These are phyloP conservation scores for Pinus taeda DNA, from an alignment of 75 land plant genomes.

Conservation along the genomic window DNA sequence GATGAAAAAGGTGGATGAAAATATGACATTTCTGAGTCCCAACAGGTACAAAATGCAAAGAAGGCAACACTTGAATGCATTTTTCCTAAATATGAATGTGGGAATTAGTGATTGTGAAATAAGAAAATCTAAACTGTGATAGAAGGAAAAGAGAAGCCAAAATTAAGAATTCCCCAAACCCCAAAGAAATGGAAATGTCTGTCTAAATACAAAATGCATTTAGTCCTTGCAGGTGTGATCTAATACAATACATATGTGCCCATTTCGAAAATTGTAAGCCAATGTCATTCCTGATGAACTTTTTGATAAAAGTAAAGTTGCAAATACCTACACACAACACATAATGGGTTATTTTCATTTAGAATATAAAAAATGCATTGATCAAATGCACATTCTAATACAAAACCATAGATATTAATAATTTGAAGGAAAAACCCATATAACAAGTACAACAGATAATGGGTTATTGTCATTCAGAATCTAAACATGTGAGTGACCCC, in stretches of 20 bases:
- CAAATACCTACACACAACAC: conserved; percentile 46
- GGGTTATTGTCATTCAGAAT: too few species aligned
- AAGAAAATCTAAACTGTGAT: conserved; percentile 68
- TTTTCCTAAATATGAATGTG: conserved; percentile 24
- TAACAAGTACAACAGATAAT: too few species aligned
- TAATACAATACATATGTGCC: conserved; percentile 30
- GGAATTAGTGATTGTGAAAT: conserved; percentile 42
- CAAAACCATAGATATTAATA: too few species aligned
- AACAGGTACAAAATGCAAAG: too few species aligned
- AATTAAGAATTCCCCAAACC: conserved; percentile 69
- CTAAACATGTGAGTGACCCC: too few species aligned
- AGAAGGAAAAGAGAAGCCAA: conserved; percentile 54
- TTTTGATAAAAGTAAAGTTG: conserved; percentile 68
- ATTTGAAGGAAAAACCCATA: too few species aligned
- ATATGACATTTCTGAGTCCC: too few species aligned
- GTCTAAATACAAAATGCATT: conserved; percentile 63
- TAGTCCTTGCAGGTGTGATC: conserved; percentile 15
- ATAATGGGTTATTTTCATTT: neutral
- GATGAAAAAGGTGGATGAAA: too few species aligned
- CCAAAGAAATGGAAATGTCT: conserved; percentile 56
- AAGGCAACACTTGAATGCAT: neutral
- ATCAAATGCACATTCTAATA: neutral
- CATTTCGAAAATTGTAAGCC: conserved; percentile 38
- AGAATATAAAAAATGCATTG: neutral
- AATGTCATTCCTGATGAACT: conserved; percentile 54